These are phyloP conservation scores for Zea mays DNA, from an alignment of 176 grass and related monocot species.

Conservation along the genomic window DNA sequence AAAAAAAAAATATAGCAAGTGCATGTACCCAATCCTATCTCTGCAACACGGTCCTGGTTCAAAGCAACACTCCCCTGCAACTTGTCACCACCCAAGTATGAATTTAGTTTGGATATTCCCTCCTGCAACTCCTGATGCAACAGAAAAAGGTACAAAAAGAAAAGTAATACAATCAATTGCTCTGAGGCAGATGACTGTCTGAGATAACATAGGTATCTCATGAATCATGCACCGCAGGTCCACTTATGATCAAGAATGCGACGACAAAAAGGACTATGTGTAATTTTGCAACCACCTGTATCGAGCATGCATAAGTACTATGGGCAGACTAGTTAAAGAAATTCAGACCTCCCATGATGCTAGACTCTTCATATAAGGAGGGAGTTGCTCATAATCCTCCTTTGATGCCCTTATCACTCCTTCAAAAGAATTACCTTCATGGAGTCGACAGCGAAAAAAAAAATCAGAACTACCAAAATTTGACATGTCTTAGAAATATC, in stretches of 20 bases:
- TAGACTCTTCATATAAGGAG: conserved; percentile 73
- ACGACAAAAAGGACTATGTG: background rate
- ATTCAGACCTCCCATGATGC: conserved; percentile 77
- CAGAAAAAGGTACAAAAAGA: background rate
- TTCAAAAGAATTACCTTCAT: conserved; percentile 38
- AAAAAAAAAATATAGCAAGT: background rate
- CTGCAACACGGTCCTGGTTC: too few species aligned
- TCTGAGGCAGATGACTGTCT: conserved; percentile 11
- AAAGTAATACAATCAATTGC: conserved; percentile 11
- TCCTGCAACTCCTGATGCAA: conserved; percentile 63
- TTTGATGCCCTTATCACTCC: conserved; percentile 48
- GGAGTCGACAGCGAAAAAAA: background rate
- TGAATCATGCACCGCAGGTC: background rate
- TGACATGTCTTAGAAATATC: background rate
- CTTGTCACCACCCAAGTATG: conserved; percentile 48
- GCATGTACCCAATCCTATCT: conserved; percentile 67
- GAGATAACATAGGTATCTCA: background rate
- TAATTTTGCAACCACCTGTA: conserved; percentile 12
- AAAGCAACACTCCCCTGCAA: conserved; percentile 32
- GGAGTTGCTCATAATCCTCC: conserved; percentile 68
- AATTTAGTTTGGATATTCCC: conserved; percentile 71
- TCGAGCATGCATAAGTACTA: background rate
- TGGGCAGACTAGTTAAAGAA: conserved; percentile 23
- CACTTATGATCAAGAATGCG: background rate
- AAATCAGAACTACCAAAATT: conserved; percentile 21